Evolutionary conservation across 2,329 filamentous ascomycete genomes (phyloP).

Genomic region (Talaromyces albobiverticillius): DNA sequence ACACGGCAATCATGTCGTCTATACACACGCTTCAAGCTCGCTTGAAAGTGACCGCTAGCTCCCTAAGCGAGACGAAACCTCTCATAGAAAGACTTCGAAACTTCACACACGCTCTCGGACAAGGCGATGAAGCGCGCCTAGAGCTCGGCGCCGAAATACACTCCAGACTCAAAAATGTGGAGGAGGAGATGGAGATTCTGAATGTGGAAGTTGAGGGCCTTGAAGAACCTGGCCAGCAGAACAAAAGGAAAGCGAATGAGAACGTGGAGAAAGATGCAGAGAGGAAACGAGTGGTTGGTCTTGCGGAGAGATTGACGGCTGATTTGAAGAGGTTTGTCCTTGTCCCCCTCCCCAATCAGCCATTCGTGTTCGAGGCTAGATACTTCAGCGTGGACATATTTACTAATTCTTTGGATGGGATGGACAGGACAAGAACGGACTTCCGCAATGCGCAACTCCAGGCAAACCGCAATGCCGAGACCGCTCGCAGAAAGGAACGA

Average conservation of each 20-base stretch:
- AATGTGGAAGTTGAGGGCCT: conserved; percentile 74
- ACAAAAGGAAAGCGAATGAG: conserved; percentile 30
- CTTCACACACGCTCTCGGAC: conserved; percentile 59
- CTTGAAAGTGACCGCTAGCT: conserved; percentile 52
- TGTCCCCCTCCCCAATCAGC: not conserved
- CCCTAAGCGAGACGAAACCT: conserved; percentile 52
- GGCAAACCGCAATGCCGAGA: conserved; percentile 71
- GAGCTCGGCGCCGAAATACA: conserved; percentile 81
- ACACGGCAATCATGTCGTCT: conserved; percentile 32
- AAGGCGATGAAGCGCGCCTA: conserved; percentile 64
- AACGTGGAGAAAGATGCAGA: conserved; percentile 59
- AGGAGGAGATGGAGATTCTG: conserved; percentile 80
- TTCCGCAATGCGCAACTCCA: conserved; percentile 81
- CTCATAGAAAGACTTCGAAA: conserved; percentile 58
- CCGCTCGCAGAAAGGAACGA: conserved; percentile 72
- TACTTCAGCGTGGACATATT: too few species aligned
- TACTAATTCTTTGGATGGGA: not conserved
- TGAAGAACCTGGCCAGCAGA: conserved; percentile 40
- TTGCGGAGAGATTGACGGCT: conserved; percentile 62
- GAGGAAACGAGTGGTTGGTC: conserved; percentile 63
- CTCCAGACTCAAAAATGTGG: conserved; percentile 69
- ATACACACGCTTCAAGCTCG: conserved; percentile 44
- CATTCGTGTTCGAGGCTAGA: not conserved
- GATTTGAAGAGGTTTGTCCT: conserved; percentile 67
- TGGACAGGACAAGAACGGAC: conserved; percentile 54